Evolutionary conservation across 768 basidiomycete genomes (phyloP), one percentile per base, ranked within the genome.

Genomic region (Agaricus subrufescens): DNA sequence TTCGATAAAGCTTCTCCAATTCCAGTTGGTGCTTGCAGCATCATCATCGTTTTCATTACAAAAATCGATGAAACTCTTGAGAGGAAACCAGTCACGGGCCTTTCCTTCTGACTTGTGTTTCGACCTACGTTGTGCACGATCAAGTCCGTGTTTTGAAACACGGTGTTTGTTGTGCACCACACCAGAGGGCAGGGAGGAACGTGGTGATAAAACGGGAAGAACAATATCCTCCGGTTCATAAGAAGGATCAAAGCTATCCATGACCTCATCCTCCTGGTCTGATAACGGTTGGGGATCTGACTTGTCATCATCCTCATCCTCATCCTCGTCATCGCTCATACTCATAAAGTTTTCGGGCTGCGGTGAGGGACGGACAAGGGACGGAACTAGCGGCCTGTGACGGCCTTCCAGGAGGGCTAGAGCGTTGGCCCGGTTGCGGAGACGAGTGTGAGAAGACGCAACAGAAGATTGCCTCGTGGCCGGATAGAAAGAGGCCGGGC

Each of bases 1-100:
- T 65, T 86, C 80, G 62, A 87, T 80, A 64, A 86, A 82, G 67
- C 82, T 84, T 60, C 83, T 72, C 84, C 84, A 86, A 52, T 74
- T 75, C 71, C 82, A 80, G 3, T 71, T 68, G 25, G 72, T 65
- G n/a, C 63, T 46, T 27, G 54, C 40, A 39, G 34, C 52, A n/a
- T 49, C 52, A 15, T 59, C 56, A 40, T 76, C 70, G 26, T 79
- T 77, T 37, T 82, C 80, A 31, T 60, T 60, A 54, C 74, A 75
- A 49, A 87, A 69, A 63, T 87, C 84, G 54, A 87, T 86, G 67
- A 87, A 87, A 60, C 83, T 85, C 58, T 76, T 76, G 46, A 86
- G 71, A 0, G 81, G 79, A 58, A 85, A 78, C 76, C 82, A 79
- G 14, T 83, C 84, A 62, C 74, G 52, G 64, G 61, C 25, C 34